Evolutionary conservation across 257 asterid genomes (phyloP).

Genomic region (Solanum pimpinellifolium): DNA sequence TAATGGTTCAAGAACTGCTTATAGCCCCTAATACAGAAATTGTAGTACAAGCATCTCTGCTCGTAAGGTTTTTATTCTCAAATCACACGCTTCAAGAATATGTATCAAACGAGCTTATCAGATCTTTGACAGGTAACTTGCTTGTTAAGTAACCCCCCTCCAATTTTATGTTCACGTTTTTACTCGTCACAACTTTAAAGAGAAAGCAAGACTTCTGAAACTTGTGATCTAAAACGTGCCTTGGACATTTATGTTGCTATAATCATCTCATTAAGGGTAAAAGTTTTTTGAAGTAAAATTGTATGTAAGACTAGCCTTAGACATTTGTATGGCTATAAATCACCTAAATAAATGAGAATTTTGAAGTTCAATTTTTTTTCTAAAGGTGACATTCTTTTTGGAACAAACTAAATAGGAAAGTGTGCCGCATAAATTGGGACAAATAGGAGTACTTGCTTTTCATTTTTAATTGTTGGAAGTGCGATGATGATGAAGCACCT

Average conservation of each 20-base stretch:
- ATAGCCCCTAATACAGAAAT: slow-evolving; percentile 50
- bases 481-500: background rate
- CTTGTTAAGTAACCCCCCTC: background rate
- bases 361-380: background rate
- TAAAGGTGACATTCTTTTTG: background rate
- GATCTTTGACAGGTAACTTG: slow-evolving; percentile 64
- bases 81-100: slow-evolving; percentile 88
- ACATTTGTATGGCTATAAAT: background rate
- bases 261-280: background rate
- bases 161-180: background rate
- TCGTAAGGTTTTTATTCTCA: slow-evolving; percentile 62
- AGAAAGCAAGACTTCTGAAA: background rate
- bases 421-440: background rate
- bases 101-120: slow-evolving; percentile 64
- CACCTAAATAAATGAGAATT: background rate
- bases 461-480: background rate
- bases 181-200: background rate
- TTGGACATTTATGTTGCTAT: background rate
- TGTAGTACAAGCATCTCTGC: slow-evolving; percentile 57
- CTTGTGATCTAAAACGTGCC: background rate
- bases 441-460: background rate
- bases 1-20: slow-evolving; percentile 65
- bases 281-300: background rate
- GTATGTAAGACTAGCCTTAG: background rate
- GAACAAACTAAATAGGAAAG: background rate